These are phyloP conservation scores for Xylaria flabelliformis DNA, from an alignment of 495 filamentous ascomycete genomes.

Conservation along the genomic window DNA sequence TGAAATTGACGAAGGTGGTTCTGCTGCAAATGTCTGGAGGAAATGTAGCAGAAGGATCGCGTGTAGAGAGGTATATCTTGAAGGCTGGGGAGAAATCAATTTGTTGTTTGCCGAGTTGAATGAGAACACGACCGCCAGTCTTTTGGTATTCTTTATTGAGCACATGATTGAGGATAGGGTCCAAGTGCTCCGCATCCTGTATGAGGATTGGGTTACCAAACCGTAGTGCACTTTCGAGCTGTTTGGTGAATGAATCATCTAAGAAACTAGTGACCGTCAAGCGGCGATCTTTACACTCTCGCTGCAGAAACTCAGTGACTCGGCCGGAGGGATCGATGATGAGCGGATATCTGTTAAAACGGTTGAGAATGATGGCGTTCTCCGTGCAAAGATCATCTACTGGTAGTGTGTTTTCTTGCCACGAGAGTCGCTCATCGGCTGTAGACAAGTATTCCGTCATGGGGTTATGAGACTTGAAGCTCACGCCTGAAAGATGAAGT, in stretches of 20 bases:
- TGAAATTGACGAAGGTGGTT: slow-evolving; percentile 99
- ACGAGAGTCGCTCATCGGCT: slow-evolving; percentile 90
- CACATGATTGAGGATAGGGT: slow-evolving; percentile 97
- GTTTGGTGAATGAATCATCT: slow-evolving; percentile 97
- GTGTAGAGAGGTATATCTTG: slow-evolving; percentile 91
- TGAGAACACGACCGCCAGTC: slow-evolving; percentile 97
- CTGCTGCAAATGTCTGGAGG: slow-evolving; percentile 98
- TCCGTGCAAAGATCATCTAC: slow-evolving; percentile 99
- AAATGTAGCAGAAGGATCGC: slow-evolving; percentile 95
- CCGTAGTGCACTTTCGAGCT: slow-evolving; percentile 92
- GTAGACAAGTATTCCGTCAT: slow-evolving; percentile 97
- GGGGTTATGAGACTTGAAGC: slow-evolving; percentile 91
- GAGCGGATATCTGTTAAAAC: slow-evolving; percentile 97
- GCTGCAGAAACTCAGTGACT: slow-evolving; percentile 91
- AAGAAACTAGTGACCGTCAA: slow-evolving; percentile 98
- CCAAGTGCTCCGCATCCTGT: slow-evolving; percentile 95
- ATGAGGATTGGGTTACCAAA: slow-evolving; percentile 99
- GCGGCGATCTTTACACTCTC: slow-evolving; percentile 88
- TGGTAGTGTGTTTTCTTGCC: slow-evolving; percentile 93
- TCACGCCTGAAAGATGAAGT: slow-evolving; percentile 85
- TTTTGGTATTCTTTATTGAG: slow-evolving; percentile 99
- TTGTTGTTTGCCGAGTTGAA: slow-evolving; percentile 97
- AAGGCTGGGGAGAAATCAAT: slow-evolving; percentile 99
- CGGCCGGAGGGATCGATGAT: slow-evolving; percentile 98
- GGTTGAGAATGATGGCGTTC: slow-evolving; percentile 95